A percentile compares a stretch with the other conserved stretches of the same genome.
Conservation (phyloP, 169 alveolate species). For the Babesia bovis region DNA sequence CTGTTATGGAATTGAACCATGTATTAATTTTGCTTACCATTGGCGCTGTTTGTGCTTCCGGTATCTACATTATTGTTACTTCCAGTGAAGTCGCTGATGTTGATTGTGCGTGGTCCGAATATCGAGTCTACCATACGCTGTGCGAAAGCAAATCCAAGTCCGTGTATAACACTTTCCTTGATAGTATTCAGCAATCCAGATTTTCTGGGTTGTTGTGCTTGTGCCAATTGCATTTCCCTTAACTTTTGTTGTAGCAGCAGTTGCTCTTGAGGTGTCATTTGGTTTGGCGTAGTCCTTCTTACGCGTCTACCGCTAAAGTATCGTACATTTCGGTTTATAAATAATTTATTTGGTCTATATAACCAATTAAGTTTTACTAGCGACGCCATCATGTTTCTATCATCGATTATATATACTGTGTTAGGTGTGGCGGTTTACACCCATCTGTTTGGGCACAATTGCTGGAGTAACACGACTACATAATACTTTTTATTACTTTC, state of each 20-base stretch:
- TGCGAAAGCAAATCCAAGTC: constrained; percentile 58
- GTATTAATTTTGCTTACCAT: not conserved
- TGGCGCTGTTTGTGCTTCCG: not conserved
- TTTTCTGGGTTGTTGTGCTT: constrained; percentile 21
- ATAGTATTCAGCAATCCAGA: constrained; percentile 35
- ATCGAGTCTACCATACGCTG: constrained; percentile 59
- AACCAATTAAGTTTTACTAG: not conserved
- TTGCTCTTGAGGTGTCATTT: constrained; percentile 21
- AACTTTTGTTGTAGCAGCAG: constrained; percentile 43
- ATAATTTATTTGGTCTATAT: not conserved
- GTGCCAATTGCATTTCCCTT: constrained; percentile 32
- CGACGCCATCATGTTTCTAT: not conserved
- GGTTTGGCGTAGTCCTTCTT: not conserved
- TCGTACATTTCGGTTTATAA: not conserved
- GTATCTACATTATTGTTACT: not conserved
- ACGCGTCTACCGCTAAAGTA: constrained; percentile 32
- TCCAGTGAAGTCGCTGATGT: constrained; percentile 14
- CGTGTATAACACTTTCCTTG: constrained; percentile 53
- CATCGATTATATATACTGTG: not conserved
- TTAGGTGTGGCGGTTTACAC: not conserved
- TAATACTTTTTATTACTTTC: not conserved
- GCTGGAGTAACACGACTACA: not conserved
- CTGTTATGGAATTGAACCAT: not conserved
- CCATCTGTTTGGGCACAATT: not conserved
- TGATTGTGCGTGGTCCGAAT: constrained; percentile 47